Evolutionary conservation across 768 basidiomycete species (phyloP).

Genomic region (Boletus sp.): DNA sequence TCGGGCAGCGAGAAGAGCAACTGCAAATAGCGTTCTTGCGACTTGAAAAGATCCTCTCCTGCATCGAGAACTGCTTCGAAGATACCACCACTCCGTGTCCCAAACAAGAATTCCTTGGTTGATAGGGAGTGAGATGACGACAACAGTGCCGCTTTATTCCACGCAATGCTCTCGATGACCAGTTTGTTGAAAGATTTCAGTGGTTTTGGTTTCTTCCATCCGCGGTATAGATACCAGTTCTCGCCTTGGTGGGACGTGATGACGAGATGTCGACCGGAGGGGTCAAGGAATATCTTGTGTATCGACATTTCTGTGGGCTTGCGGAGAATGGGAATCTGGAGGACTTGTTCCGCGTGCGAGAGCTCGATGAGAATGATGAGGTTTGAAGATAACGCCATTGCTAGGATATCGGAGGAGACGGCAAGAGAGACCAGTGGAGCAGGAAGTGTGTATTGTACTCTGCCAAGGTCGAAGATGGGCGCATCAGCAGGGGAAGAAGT

Average conservation of each 20-base stretch:
- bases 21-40: slow-evolving; percentile 76
- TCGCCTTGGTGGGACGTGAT: slow-evolving; percentile 86
- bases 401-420: slow-evolving; percentile 82
- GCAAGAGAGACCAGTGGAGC: slow-evolving; percentile 80
- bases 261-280: slow-evolving; percentile 86
- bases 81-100: slow-evolving; percentile 78
- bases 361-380: slow-evolving; percentile 86
- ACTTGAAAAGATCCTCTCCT: slow-evolving; percentile 89
- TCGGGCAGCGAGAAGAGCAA: slow-evolving; percentile 76
- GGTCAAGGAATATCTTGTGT: slow-evolving; percentile 85
- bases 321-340: slow-evolving; percentile 72
- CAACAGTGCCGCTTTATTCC: slow-evolving; percentile 73
- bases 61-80: slow-evolving; percentile 89
- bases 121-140: slow-evolving; percentile 67
- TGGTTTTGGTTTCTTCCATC: slow-evolving; percentile 78
- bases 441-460: slow-evolving; percentile 86
- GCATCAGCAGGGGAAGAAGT: slow-evolving; percentile 36
- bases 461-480: slow-evolving; percentile 78
- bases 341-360: slow-evolving; percentile 79
- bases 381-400: slow-evolving; percentile 78
- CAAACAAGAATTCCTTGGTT: slow-evolving; percentile 83
- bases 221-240: slow-evolving; percentile 85
- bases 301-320: slow-evolving; percentile 76
- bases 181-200: slow-evolving; percentile 76
- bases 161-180: slow-evolving; percentile 87